phyloP scores from a whole-genome alignment of 768 basidiomycete species.

The Hericium erinaceus region DNA sequence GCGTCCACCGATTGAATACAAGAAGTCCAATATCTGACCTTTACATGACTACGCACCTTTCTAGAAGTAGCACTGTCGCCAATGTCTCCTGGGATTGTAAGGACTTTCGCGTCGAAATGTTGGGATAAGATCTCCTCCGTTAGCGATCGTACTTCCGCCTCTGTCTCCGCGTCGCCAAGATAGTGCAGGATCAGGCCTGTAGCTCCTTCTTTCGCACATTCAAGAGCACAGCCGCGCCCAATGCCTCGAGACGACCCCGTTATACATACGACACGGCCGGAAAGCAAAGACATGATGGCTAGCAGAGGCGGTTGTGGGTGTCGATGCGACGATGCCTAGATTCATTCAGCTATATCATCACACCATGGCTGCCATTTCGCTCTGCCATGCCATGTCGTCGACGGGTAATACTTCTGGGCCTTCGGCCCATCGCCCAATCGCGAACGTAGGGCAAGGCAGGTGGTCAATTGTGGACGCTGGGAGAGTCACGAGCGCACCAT shows the following conservation, averaged over 20 bases:
- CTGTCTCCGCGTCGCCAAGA: constrained; percentile 48
- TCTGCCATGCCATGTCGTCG: no score
- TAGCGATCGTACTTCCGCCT: constrained; percentile 37
- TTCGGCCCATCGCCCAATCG: background rate
- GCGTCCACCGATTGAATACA: background rate
- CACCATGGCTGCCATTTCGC: no score
- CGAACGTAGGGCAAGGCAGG: background rate
- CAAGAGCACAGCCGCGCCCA: constrained; percentile 59
- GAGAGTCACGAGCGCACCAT: background rate
- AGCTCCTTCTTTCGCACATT: constrained; percentile 58
- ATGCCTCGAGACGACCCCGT: constrained; percentile 72
- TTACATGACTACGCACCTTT: constrained; percentile 29
- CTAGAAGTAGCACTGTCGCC: constrained; percentile 43
- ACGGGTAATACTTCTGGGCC: no score
- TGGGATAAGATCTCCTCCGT: constrained; percentile 34
- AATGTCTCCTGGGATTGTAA: constrained; percentile 58
- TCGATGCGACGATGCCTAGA: no score
- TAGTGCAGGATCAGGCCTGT: constrained; percentile 58
- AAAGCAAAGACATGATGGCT: constrained; percentile 27
- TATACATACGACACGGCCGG: constrained; percentile 55
- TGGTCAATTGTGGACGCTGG: no score
- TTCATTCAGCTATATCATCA: no score
- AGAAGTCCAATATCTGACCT: background rate
- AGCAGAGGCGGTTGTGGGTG: no score
- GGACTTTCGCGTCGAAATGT: constrained; percentile 29